Conservation (phyloP, 371 early-diverging fungal genomes). For the Apophysomyces sp. region DNA sequence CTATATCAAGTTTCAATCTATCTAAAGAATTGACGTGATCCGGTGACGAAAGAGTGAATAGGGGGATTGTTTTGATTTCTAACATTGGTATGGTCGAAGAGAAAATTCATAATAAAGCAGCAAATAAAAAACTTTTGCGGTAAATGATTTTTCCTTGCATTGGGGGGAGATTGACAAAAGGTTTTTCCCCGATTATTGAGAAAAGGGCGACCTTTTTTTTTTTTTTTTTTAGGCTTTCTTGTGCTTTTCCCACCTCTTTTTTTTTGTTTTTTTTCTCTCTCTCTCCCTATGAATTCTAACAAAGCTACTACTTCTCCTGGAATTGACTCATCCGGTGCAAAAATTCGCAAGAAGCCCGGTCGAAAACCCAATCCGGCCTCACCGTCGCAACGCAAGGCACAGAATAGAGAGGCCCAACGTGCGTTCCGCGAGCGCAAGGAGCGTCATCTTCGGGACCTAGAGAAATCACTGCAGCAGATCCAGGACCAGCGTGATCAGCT, state of each 20-base stretch:
- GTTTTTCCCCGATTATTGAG: background rate
- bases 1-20: no score
- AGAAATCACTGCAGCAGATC: constrained; percentile 65
- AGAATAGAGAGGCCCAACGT: constrained; percentile 82
- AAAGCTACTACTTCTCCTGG: background rate
- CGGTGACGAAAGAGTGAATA: background rate
- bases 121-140: background rate
- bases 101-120: no score
- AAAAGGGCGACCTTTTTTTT: background rate
- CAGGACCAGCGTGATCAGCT: constrained; percentile 55
- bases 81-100: no score
- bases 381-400: constrained; percentile 75
- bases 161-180: background rate
- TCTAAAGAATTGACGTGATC: background rate
- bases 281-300: no score
- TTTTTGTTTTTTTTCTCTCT: no score
- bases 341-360: constrained; percentile 76
- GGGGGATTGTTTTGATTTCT: no score
- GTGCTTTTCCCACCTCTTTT: background rate
- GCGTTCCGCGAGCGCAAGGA: constrained; percentile 84
- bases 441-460: constrained; percentile 66
- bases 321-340: constrained; percentile 1
- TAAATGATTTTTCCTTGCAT: background rate
- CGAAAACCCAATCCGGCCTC: constrained; percentile 80
- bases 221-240: no score